Evolutionary conservation across 2,329 filamentous ascomycete genomes (phyloP).

Genomic region (Atkinsonella texensis): DNA sequence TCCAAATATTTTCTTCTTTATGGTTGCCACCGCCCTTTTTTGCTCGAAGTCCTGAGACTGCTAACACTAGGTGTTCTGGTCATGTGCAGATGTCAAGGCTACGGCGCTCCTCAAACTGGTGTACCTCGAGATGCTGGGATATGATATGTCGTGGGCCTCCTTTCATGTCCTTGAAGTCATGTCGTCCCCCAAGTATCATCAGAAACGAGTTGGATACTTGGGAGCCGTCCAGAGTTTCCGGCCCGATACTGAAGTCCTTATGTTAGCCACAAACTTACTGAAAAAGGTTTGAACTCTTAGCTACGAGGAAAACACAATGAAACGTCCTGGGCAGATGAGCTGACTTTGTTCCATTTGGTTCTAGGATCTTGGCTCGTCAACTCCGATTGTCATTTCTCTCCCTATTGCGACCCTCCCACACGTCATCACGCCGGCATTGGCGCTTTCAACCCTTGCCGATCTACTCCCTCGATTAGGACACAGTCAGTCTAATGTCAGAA

Average conservation of each 20-base stretch:
- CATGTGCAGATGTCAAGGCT: conserved; percentile 69
- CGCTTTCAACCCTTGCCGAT: conserved; percentile 79
- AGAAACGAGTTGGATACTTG: conserved; percentile 91
- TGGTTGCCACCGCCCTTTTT: not conserved
- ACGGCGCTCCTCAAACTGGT: conserved; percentile 91
- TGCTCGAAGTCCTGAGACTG: not conserved
- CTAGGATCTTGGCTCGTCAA: conserved; percentile 59
- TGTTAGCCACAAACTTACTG: conserved; percentile 91
- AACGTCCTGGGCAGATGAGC: not conserved
- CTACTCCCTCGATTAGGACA: conserved; percentile 78
- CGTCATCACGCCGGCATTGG: conserved; percentile 83
- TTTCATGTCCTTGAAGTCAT: conserved; percentile 99
- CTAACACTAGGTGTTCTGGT: not conserved
- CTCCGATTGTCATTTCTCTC: conserved; percentile 67
- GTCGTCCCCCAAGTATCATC: conserved; percentile 87
- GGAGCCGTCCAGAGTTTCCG: conserved; percentile 94
- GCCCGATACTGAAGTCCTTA: conserved; percentile 89
- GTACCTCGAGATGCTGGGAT: conserved; percentile 97
- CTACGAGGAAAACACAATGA: not conserved
- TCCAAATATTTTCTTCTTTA: not conserved
- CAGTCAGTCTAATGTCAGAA: conserved; percentile 73
- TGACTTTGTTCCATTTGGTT: not conserved
- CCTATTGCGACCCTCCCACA: conserved; percentile 87
- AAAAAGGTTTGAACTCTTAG: conserved; percentile 59
- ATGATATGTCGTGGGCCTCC: conserved; percentile 99